A percentile compares a stretch with the other conserved stretches of the same genome.
These are phyloP conservation scores for Carex kokanica DNA, from an alignment of 176 grass and related monocot genomes.

Conservation along the genomic window DNA sequence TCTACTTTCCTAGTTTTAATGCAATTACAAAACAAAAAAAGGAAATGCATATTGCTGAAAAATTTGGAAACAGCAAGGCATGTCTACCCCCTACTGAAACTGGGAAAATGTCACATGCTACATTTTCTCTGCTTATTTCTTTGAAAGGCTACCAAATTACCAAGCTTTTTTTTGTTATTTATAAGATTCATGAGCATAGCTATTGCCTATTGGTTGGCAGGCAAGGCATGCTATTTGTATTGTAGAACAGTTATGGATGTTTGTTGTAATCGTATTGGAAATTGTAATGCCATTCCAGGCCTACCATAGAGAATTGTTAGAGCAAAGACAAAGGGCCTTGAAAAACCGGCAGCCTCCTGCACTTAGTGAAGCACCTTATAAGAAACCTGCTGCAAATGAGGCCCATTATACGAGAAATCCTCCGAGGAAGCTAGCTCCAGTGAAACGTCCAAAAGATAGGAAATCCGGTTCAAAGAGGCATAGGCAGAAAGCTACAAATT, in stretches of 20 bases:
- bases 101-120: too few species aligned
- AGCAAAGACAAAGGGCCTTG: constrained; percentile 48
- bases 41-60: not conserved
- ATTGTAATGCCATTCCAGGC: constrained; percentile 44
- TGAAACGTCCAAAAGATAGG: constrained; percentile 48
- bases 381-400: constrained; percentile 33
- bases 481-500: constrained; percentile 34
- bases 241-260: not conserved
- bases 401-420: constrained; percentile 16
- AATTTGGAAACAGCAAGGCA: not conserved
- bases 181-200: too few species aligned
- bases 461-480: constrained; percentile 55
- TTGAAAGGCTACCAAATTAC: too few species aligned
- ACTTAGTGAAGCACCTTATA: constrained; percentile 22
- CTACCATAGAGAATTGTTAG: constrained; percentile 80
- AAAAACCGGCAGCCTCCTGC: constrained; percentile 35
- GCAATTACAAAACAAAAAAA: not conserved
- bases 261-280: not conserved
- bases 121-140: too few species aligned
- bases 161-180: too few species aligned
- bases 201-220: too few species aligned
- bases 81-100: too few species aligned
- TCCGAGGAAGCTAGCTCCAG: constrained; percentile 44
- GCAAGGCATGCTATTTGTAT: not conserved
- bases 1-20: not conserved